Percentiles rank a stretch among this genome's conserved stretches.
Evolutionary conservation across 2,329 filamentous ascomycete species (phyloP).

Genomic region (Calonectria henricotiae): DNA sequence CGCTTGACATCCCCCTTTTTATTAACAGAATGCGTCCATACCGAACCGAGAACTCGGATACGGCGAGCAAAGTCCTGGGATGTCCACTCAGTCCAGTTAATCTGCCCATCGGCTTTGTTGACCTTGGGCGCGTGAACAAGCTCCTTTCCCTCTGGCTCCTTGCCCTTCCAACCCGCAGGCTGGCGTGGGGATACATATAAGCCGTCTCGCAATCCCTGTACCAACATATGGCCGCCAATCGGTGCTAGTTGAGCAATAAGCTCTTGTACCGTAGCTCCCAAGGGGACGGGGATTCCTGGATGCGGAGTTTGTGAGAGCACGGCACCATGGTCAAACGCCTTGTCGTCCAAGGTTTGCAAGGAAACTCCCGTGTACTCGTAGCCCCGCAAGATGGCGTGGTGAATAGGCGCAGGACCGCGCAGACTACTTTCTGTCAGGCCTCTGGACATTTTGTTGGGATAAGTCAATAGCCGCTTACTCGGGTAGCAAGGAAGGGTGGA

Average conservation of each 20-base stretch:
- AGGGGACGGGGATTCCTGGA: slow-evolving; percentile 70
- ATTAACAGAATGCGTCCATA: slow-evolving; percentile 72
- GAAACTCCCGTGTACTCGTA: slow-evolving; percentile 80
- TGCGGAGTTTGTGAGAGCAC: slow-evolving; percentile 80
- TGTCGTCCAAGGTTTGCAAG: slow-evolving; percentile 87
- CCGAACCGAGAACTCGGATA: slow-evolving; percentile 73
- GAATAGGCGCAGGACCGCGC: slow-evolving; percentile 88
- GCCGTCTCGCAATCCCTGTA: slow-evolving; percentile 74
- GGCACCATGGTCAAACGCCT: slow-evolving; percentile 83
- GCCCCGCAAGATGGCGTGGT: slow-evolving; percentile 82
- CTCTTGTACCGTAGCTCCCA: slow-evolving; percentile 62
- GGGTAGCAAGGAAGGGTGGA: slow-evolving; percentile 93
- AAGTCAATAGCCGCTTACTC: slow-evolving; percentile 69
- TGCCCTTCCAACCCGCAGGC: slow-evolving; percentile 55
- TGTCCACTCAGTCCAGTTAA: slow-evolving; percentile 73
- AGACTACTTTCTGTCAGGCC: slow-evolving; percentile 68
- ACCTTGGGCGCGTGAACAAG: slow-evolving; percentile 81
- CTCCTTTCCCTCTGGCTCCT: slow-evolving; percentile 39
- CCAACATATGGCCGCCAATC: slow-evolving; percentile 80
- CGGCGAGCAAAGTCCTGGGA: slow-evolving; percentile 71
- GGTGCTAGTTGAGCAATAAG: slow-evolving; percentile 70
- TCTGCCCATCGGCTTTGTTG: slow-evolving; percentile 72
- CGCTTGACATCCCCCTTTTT: slow-evolving; percentile 53
- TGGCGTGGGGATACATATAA: slow-evolving; percentile 77
- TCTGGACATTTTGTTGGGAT: background rate